Evolutionary conservation across 139 green algal species (phyloP).

Genomic region (Chlorella ohadii): DNA sequence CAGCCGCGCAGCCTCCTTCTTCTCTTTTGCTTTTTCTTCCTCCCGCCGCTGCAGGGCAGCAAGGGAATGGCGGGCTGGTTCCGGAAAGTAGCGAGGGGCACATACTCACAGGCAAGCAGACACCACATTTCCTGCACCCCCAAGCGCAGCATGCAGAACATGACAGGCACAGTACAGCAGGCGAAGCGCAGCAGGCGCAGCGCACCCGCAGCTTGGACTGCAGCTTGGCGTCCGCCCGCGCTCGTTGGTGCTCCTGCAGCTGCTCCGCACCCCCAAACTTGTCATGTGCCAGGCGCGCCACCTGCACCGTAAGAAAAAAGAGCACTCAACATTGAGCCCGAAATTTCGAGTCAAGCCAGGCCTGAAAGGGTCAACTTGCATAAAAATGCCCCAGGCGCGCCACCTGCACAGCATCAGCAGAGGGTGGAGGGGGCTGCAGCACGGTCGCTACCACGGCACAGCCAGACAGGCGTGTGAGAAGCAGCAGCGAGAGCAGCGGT

Average conservation of each 20-base stretch:
- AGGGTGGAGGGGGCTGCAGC: too few relatives aligned
- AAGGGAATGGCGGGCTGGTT: too few relatives aligned
- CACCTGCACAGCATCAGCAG: not conserved
- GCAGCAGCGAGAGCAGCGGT: too few relatives aligned
- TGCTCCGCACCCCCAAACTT: constrained; percentile 55
- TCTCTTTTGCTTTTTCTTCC: constrained; percentile 29
- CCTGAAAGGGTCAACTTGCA: too few relatives aligned
- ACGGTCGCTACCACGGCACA: too few relatives aligned
- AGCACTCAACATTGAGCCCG: too few relatives aligned
- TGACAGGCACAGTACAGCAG: not conserved
- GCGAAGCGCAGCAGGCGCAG: too few relatives aligned
- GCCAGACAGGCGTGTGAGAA: not conserved
- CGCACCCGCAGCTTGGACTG: constrained; percentile 29
- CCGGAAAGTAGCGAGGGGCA: not conserved
- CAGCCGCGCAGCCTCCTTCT: constrained; percentile 18
- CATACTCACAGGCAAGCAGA: too few relatives aligned
- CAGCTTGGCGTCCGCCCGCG: constrained; percentile 10
- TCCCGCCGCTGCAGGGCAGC: constrained; percentile 17
- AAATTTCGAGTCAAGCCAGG: too few relatives aligned
- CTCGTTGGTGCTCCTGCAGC: constrained; percentile 37
- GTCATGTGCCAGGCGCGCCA: constrained; percentile 34
- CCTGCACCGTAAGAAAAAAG: constrained; percentile 15
- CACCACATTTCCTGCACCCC: too few relatives aligned
- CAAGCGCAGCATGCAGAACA: too few relatives aligned
- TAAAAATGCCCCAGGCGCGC: too few relatives aligned